phyloP scores from a whole-genome alignment of 495 filamentous ascomycete genomes.

The Sordaria brevicollis region DNA sequence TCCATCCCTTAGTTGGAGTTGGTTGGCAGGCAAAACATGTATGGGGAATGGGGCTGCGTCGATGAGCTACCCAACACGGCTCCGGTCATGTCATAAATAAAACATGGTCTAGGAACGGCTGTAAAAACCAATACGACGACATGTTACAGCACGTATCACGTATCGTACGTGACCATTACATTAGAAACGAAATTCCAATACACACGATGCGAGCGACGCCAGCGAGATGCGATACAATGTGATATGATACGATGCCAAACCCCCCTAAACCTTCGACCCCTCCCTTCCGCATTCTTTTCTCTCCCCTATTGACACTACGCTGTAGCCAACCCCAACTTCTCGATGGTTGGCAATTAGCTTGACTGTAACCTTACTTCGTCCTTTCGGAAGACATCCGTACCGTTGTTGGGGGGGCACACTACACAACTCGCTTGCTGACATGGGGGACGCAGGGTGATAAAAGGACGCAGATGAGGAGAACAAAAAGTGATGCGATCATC shows the following conservation, averaged over 20 bases:
- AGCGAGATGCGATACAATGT: not conserved
- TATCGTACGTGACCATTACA: not conserved
- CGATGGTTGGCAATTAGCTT: not conserved
- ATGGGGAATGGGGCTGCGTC: not conserved
- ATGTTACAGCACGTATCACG: not conserved
- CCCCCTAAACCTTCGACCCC: not conserved
- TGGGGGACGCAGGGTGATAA: not conserved
- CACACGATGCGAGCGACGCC: not conserved
- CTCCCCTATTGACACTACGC: not conserved
- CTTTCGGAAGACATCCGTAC: not conserved
- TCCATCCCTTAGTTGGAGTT: not conserved
- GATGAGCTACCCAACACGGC: not conserved
- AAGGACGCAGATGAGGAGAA: not conserved
- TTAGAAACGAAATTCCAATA: not conserved
- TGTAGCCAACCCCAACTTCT: not conserved
- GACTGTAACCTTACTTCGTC: not conserved
- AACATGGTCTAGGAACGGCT: not conserved
- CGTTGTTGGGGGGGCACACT: not conserved
- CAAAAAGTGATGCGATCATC: not conserved
- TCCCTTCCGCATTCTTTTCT: not conserved
- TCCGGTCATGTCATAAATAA: not conserved
- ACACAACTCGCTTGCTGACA: not conserved
- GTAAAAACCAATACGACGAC: not conserved
- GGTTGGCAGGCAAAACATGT: not conserved
- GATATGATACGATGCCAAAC: not conserved